phyloP scores from a whole-genome alignment of 192 early-diverging fungal species.

The Backusella parvicylindrica region DNA sequence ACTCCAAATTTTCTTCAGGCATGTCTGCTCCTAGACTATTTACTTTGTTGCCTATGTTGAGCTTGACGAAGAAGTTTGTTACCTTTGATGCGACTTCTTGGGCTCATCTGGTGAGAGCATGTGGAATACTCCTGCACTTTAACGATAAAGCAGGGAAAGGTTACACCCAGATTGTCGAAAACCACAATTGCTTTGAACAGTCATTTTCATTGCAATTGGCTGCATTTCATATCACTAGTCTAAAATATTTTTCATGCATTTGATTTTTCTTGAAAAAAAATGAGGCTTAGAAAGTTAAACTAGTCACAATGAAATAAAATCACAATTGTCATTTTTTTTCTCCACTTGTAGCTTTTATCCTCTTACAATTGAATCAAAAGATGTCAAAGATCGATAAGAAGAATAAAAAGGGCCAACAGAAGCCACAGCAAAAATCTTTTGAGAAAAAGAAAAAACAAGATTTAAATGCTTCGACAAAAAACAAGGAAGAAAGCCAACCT shows the following conservation, averaged over 20 bases:
- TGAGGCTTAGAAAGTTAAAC: neutral
- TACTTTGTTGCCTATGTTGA: too few species aligned
- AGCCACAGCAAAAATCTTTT: neutral
- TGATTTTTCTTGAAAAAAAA: neutral
- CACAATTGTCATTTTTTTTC: slow-evolving; percentile 6
- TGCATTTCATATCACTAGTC: too few species aligned
- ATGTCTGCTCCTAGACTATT: too few species aligned
- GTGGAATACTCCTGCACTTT: too few species aligned
- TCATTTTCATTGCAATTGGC: too few species aligned
- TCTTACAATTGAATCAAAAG: neutral
- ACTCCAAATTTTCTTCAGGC: too few species aligned
- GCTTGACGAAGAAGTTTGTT: too few species aligned
- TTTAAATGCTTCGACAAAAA: neutral
- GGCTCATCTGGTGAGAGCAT: too few species aligned
- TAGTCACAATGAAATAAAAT: neutral
- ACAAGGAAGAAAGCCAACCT: neutral
- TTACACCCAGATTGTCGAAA: too few species aligned
- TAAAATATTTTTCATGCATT: neutral
- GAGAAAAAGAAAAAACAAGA: neutral
- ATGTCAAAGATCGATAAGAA: neutral
- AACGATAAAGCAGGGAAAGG: too few species aligned
- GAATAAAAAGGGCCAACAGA: slow-evolving; percentile 5
- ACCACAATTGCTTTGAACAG: too few species aligned
- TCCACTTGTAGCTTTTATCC: neutral
- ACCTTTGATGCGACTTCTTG: too few species aligned